Conservation (phyloP, 2,329 filamentous ascomycete genomes). For the Fusarium heterosporum region DNA sequence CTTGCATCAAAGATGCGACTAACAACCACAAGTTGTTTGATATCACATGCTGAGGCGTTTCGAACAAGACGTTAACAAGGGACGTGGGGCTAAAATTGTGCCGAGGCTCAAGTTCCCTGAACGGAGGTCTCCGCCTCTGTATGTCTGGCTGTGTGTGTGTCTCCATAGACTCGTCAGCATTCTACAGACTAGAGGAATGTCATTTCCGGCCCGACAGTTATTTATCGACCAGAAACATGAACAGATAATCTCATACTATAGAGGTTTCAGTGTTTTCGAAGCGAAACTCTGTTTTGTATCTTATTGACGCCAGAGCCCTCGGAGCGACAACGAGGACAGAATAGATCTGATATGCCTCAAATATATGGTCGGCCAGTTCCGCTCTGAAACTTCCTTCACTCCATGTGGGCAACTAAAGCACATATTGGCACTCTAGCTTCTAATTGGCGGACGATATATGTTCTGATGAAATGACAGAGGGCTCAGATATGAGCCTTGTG, state of each 20-base stretch:
- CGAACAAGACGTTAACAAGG: background rate
- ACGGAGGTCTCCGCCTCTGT: slow-evolving; percentile 9
- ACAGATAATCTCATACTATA: slow-evolving; percentile 29
- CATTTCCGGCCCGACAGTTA: slow-evolving; percentile 27
- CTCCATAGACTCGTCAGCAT: background rate
- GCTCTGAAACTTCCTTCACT: slow-evolving; percentile 5
- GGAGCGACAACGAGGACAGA: slow-evolving; percentile 9
- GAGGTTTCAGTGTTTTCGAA: slow-evolving; percentile 26
- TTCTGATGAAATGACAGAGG: slow-evolving; percentile 3
- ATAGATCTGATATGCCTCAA: slow-evolving; percentile 18
- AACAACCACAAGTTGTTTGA: slow-evolving; percentile 24
- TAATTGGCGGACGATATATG: slow-evolving; percentile 24
- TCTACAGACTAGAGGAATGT: background rate
- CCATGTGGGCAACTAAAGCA: slow-evolving; percentile 20
- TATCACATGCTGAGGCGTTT: slow-evolving; percentile 33
- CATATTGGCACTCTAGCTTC: background rate
- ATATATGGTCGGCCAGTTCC: slow-evolving; percentile 19
- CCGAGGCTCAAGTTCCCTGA: slow-evolving; percentile 30
- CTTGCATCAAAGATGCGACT: slow-evolving; percentile 34
- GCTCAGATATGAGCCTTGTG: slow-evolving; percentile 34
- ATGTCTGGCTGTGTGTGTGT: background rate
- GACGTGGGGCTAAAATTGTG: slow-evolving; percentile 26
- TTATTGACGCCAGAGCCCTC: slow-evolving; percentile 6
- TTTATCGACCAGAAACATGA: slow-evolving; percentile 13
- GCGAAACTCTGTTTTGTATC: background rate